Base-by-base conservation (phyloP, 2,329 filamentous ascomycete genomes). In the Xylogone sp. region DNA sequence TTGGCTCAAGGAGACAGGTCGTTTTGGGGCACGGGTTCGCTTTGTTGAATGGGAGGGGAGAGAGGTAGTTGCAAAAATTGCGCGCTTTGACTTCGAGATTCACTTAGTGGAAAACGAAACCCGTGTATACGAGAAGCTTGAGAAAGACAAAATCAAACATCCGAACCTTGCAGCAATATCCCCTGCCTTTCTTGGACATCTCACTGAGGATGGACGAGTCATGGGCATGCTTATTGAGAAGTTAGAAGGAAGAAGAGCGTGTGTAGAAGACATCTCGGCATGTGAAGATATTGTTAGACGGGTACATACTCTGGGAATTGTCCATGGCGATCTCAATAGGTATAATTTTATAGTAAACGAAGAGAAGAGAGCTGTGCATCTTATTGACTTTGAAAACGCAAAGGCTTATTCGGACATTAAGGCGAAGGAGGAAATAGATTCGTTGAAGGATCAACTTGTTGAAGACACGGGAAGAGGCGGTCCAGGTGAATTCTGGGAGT, bases 361-460 rank as follows among this genome's bases (percentile, higher is more conserved):
- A 13, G 57, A 52, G 7, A 48, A 53, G 6, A 62, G 52, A 3
- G 53, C 58, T 13, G 65, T 57, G 46, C 59, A 68, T 42, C 50
- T 72, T 3, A 57, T 73, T 21, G 68, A 71, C 52, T 71, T 71
- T 54, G 67, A 68, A n/a, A n/a, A n/a, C n/a, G n/a, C n/a, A n/a
- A n/a, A n/a, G n/a, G n/a, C n/a, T n/a, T n/a, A n/a, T n/a, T n/a
- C n/a, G n/a, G n/a, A n/a, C n/a, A n/a, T n/a, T n/a, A n/a, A n/a
- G n/a, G n/a, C n/a, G n/a, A n/a, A n/a, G n/a, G n/a, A n/a, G n/a
- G n/a, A n/a, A n/a, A n/a, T n/a, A n/a, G n/a, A n/a, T n/a, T n/a
- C n/a, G n/a, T n/a, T n/a, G n/a, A n/a, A n/a, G n/a, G n/a, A n/a
- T n/a, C n/a, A n/a, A n/a, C n/a, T n/a, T n/a, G n/a, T n/a, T n/a